Evolutionary conservation across 805 yeast species (phyloP).

Genomic region (Ogataea nakhonphanomensis): DNA sequence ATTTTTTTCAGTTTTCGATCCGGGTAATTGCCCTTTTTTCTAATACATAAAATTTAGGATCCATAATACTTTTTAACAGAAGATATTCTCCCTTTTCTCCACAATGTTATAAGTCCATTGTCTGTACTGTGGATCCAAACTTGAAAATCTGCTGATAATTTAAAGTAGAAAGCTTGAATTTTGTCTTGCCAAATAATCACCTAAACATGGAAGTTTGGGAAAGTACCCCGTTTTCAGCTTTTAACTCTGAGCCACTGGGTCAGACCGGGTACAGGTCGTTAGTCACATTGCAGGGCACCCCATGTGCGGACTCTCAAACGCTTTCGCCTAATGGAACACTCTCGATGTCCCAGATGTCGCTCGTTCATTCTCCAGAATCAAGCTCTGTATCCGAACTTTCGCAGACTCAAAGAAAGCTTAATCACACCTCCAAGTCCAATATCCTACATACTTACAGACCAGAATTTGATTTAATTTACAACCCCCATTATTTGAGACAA

Average conservation of each 20-base stretch:
- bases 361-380: neutral
- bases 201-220: neutral
- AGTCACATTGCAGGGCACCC: neutral
- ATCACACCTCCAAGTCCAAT: neutral
- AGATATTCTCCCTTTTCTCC: neutral
- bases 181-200: neutral
- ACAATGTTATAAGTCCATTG: neutral
- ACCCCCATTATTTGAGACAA: constrained; percentile 7
- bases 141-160: too few species aligned
- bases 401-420: neutral
- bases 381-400: neutral
- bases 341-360: constrained; percentile 1
- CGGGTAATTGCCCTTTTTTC: constrained; percentile 9
- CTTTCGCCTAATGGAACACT: neutral
- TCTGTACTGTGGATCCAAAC: neutral
- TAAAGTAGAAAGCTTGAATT: too few species aligned
- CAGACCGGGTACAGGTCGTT: neutral
- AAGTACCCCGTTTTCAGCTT: neutral
- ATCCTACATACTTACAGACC: constrained; percentile 4
- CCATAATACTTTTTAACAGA: constrained; percentile 1
- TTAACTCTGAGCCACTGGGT: neutral
- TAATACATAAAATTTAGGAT: constrained; percentile 6
- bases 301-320: neutral
- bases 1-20: constrained; percentile 2
- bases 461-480: constrained; percentile 1